phyloP scores from a whole-genome alignment of 208 protist genomes.

The Trypanosoma scelopori region DNA sequence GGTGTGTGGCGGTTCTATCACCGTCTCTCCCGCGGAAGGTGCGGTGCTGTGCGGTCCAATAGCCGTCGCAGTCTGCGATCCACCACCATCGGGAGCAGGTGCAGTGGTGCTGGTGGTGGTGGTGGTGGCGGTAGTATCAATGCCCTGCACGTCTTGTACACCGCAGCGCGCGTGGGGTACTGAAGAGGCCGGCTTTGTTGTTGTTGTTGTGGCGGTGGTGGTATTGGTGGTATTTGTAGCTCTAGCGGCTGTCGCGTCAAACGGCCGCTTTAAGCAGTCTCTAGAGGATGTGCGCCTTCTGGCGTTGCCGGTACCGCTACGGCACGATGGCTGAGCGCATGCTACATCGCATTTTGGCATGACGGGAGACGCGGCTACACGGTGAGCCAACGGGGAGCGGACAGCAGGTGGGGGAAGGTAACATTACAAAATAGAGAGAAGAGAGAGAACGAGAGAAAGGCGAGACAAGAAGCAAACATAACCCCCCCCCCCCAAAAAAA shows the following conservation, averaged over 20 bases:
- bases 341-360: background rate
- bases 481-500: too few species aligned
- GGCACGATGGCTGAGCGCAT: background rate
- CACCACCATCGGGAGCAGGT: too few species aligned
- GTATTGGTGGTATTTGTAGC: constrained; percentile 3
- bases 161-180: too few species aligned
- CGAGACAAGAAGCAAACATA: background rate
- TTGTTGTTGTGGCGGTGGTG: background rate
- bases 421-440: constrained; percentile 13
- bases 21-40: background rate
- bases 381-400: background rate
- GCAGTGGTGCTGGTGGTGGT: too few species aligned
- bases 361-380: constrained; percentile 19
- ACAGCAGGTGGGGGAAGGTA: background rate
- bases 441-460: constrained; percentile 5
- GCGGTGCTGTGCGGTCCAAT: background rate
- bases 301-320: background rate
- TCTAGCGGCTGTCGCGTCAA: background rate
- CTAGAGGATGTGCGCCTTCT: background rate
- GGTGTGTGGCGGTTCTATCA: background rate
- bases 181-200: too few species aligned
- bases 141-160: too few species aligned
- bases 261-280: background rate
- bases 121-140: too few species aligned
- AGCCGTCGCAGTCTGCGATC: too few species aligned